phyloP scores from a whole-genome alignment of 805 yeast species.

The Cephaloascus fragrans region DNA sequence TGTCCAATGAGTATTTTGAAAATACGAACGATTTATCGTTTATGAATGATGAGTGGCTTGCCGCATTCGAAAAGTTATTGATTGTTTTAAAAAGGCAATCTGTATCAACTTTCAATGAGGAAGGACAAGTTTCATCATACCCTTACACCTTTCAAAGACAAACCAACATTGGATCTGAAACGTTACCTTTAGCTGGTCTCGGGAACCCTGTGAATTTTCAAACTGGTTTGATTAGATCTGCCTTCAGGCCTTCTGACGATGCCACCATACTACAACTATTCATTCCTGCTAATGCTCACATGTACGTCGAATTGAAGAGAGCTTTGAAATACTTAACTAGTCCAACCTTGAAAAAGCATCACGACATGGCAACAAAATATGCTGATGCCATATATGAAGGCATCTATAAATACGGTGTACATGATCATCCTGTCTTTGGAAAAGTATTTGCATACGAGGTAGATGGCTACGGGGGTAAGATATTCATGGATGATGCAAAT shows the following conservation, averaged over 20 bases:
- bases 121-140: conserved; percentile 38
- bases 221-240: conserved; percentile 69
- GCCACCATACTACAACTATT: conserved; percentile 73
- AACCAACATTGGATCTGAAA: conserved; percentile 73
- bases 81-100: conserved; percentile 51
- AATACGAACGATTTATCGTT: conserved; percentile 42
- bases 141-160: conserved; percentile 63
- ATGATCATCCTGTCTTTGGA: conserved; percentile 63
- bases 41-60: conserved; percentile 41
- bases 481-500: conserved; percentile 87
- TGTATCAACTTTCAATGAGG: conserved; percentile 44
- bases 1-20: conserved; percentile 61
- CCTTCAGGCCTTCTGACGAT: conserved; percentile 85
- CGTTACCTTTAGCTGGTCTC: conserved; percentile 65
- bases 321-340: conserved; percentile 5
- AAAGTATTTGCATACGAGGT: conserved; percentile 80
- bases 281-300: conserved; percentile 78
- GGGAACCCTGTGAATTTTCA: conserved; percentile 75
- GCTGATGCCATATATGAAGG: conserved; percentile 40
- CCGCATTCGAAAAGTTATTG: conserved; percentile 44
- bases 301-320: conserved; percentile 51
- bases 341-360: neutral
- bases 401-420: conserved; percentile 52
- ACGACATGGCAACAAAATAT: conserved; percentile 17
- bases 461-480: conserved; percentile 72